Evolutionary conservation across 371 early-diverging fungal species (phyloP), one percentile per base, ranked within the genome.

Genomic region (Mucor saturninus): DNA sequence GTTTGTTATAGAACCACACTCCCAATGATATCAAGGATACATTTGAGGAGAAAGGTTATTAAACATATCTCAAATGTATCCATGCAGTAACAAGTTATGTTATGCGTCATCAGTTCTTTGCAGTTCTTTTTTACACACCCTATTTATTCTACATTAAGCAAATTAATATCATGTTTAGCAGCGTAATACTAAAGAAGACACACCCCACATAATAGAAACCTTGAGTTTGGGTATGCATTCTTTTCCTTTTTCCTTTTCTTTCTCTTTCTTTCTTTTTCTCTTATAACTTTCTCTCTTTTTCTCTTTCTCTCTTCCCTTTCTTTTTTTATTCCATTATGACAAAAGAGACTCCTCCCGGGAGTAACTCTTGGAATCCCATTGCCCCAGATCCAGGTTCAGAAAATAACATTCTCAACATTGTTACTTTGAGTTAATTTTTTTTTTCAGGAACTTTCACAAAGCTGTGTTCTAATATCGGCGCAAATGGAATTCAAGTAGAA

Each of bases 401-500:
- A 30, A 50, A 10, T 2, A 30, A 50, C 30, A 29, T 30, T 14
- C 43, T 11, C 43, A 35, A 35, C 35, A 35, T 35, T 35, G 35
- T 35, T 8, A 4, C 35, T 21, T 21, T 50, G 21, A 50, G 11
- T 6, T 48, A 8, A 28, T 26, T 5, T 48, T 26, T 21, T 26
- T 1, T 59, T 49, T 37, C 46, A 71, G 71, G 56, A 9, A 39
- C 45, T 8, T 66, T 71, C 13, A 62, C 71, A 42, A 42, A 56
- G 32, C 49, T 71, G 14, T 71, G 71, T 26, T 56, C 59, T 26
- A 45, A 51, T 43, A 66, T 71, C 35, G 71, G 71, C 39, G 67
- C 63, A 15, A 37, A 46, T 46, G 56, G 56, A 26, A 51, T 71
- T 45, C 62, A 71, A 42, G 67, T 71, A 15, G 60, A 71, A 32